These are phyloP conservation scores for Radiomyces spectabilis DNA, from an alignment of 192 early-diverging fungal genomes.

Conservation along the genomic window DNA sequence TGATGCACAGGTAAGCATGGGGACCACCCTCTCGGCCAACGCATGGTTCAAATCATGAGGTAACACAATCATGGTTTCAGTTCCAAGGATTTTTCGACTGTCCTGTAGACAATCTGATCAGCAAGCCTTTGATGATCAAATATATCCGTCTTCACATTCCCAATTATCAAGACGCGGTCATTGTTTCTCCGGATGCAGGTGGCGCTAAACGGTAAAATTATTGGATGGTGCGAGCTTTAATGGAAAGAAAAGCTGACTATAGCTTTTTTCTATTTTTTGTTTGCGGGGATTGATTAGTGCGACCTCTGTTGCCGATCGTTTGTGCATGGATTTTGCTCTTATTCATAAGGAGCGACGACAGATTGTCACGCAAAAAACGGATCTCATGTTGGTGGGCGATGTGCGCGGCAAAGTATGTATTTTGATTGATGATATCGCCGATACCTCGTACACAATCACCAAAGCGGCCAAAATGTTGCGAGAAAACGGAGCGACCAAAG, in stretches of 20 bases:
- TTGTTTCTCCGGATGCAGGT: slow-evolving; percentile 97
- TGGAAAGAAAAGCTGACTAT: not conserved
- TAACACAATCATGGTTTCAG: slow-evolving; percentile 15
- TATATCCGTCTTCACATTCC: slow-evolving; percentile 89
- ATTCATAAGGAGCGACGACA: slow-evolving; percentile 92
- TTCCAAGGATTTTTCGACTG: slow-evolving; percentile 96
- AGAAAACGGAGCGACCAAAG: slow-evolving; percentile 81
- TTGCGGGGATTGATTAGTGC: slow-evolving; percentile 31
- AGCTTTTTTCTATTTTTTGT: not conserved
- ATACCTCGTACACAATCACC: slow-evolving; percentile 88
- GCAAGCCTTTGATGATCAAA: slow-evolving; percentile 80
- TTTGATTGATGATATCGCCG: slow-evolving; percentile 95
- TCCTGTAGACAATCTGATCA: slow-evolving; percentile 86
- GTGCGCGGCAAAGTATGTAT: slow-evolving; percentile 80
- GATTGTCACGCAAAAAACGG: slow-evolving; percentile 52
- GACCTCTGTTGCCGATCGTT: slow-evolving; percentile 87
- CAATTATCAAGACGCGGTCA: slow-evolving; percentile 76
- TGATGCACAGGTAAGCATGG: slow-evolving; percentile 69
- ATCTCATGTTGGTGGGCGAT: slow-evolving; percentile 93
- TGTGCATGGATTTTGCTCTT: slow-evolving; percentile 95
- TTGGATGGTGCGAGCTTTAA: not conserved
- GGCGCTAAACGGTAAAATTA: slow-evolving; percentile 82
- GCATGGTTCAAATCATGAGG: not conserved
- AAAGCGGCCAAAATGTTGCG: slow-evolving; percentile 81
- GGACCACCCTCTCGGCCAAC: not conserved